Conservation (phyloP, 305 asterid species). For the Rubia balearica region DNA sequence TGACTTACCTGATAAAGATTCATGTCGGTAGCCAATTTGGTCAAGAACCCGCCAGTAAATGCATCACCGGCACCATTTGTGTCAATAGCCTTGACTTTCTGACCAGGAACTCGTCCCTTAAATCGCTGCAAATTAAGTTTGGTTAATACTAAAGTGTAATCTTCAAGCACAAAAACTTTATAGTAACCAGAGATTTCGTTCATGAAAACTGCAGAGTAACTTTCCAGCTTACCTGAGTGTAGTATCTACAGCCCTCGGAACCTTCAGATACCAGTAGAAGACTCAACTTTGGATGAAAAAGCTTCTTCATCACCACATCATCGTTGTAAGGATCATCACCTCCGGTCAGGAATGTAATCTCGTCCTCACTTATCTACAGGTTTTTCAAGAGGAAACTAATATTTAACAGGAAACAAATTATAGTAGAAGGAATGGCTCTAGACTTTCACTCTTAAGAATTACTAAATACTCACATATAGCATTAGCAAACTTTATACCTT, state of each 20-base stretch:
- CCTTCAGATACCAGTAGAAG: conserved; percentile 85
- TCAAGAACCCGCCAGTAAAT: conserved; percentile 66
- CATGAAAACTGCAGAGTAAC: not conserved
- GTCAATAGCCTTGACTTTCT: too few relatives aligned
- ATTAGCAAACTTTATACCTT: conserved; percentile 56
- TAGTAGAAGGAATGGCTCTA: not conserved
- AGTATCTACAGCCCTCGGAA: conserved; percentile 76
- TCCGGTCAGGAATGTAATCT: conserved; percentile 67
- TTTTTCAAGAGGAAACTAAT: conserved; percentile 13
- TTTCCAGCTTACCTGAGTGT: conserved; percentile 55
- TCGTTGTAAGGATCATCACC: conserved; percentile 70
- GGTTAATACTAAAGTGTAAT: not conserved
- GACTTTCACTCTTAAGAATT: not conserved
- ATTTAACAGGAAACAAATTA: not conserved
- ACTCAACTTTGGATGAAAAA: conserved; percentile 63
- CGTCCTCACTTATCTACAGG: conserved; percentile 81
- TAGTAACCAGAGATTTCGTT: not conserved
- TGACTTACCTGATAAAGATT: conserved; percentile 48
- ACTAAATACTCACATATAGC: not conserved
- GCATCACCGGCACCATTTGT: conserved; percentile 99
- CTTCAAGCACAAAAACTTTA: not conserved
- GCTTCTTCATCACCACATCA: conserved; percentile 63
- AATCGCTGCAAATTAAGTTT: not conserved
- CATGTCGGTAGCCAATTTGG: conserved; percentile 49
- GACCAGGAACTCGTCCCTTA: too few relatives aligned